Evolutionary conservation across 2,329 filamentous ascomycete species (phyloP).

Genomic region (Ceratocystis harringtonii): DNA sequence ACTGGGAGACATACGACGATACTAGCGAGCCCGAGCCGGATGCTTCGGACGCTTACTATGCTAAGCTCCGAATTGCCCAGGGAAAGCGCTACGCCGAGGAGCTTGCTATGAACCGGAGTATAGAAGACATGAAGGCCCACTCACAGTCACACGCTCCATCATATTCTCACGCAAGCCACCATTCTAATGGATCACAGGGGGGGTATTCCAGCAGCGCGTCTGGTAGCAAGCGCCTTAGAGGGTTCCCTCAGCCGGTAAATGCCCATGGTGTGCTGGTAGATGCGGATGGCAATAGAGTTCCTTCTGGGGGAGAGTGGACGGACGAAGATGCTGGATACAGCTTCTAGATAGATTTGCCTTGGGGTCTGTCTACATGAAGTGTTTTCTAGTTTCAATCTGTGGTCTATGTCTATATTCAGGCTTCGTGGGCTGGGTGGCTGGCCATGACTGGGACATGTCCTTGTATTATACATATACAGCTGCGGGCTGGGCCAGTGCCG

Average conservation of each 20-base stretch:
- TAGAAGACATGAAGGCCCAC: conserved; percentile 20
- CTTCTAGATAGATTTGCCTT: neutral
- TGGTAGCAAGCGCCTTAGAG: conserved; percentile 10
- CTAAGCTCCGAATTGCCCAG: conserved; percentile 55
- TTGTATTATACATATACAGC: neutral
- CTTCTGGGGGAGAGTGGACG: conserved; percentile 53
- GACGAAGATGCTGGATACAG: conserved; percentile 44
- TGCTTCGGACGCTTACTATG: conserved; percentile 63
- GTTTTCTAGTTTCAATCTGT: neutral
- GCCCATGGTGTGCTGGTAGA: conserved; percentile 37
- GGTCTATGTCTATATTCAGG: neutral
- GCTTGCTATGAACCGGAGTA: conserved; percentile 21
- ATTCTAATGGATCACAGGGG: conserved; percentile 8
- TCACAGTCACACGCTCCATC: conserved; percentile 5
- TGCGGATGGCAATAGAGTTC: conserved; percentile 44
- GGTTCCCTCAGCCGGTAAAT: conserved; percentile 32
- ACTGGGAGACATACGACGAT: conserved; percentile 95
- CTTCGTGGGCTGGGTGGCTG: neutral
- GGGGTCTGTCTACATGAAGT: neutral
- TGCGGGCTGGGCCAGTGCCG: no score
- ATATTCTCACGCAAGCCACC: conserved; percentile 12
- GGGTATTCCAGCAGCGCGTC: neutral
- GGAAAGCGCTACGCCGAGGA: conserved; percentile 28
- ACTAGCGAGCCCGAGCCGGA: conserved; percentile 63
- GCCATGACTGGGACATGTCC: neutral